Evolutionary conservation across 495 filamentous ascomycete genomes (phyloP).

Genomic region (Bathelium albidoporum): DNA sequence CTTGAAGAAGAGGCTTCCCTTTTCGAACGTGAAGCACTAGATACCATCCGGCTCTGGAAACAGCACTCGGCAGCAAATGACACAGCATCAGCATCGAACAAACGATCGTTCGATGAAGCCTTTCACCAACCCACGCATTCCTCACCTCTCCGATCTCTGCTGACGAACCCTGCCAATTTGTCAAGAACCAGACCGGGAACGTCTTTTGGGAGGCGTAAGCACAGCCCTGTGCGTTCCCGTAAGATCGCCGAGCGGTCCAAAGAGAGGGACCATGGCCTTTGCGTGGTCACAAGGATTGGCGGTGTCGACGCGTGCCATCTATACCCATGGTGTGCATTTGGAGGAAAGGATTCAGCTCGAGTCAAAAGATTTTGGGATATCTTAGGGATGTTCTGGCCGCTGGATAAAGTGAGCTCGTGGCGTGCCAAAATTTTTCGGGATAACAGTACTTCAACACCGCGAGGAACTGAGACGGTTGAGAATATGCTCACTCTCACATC

Average conservation of each 20-base stretch:
- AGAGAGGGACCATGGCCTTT: slow-evolving; percentile 2
- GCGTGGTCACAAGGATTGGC: background rate
- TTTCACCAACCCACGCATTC: background rate
- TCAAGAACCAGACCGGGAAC: background rate
- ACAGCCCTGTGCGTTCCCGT: background rate
- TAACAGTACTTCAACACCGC: too few relatives aligned
- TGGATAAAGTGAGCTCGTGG: background rate
- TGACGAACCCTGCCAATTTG: background rate
- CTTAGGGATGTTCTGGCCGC: background rate
- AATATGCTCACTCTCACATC: background rate
- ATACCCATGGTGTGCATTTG: background rate
- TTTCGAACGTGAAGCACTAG: slow-evolving; percentile 1
- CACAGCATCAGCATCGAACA: background rate
- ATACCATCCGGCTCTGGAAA: background rate
- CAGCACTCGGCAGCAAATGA: background rate
- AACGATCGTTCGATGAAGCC: background rate
- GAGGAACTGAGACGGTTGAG: background rate
- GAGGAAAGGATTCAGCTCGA: background rate
- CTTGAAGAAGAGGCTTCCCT: background rate
- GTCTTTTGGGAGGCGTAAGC: background rate
- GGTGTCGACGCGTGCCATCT: background rate
- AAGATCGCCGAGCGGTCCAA: background rate
- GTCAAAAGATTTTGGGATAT: background rate
- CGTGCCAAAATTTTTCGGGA: background rate
- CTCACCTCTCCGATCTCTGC: background rate